A percentile compares a stretch with the other conserved stretches of the same genome.
Conservation (phyloP, 2,329 filamentous ascomycete genomes). For the Colletotrichum sp. region DNA sequence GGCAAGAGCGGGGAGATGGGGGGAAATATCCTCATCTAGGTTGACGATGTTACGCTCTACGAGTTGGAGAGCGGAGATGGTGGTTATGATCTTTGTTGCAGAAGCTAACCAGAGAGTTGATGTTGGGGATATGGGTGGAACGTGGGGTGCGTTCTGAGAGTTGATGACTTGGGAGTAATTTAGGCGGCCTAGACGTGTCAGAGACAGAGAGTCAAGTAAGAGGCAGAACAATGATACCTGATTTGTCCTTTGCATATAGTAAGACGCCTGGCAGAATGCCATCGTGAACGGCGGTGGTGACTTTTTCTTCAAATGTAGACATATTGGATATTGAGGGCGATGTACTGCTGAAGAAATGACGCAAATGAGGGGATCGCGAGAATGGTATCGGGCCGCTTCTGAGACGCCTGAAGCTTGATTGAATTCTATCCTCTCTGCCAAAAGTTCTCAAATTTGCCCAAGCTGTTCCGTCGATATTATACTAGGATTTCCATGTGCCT, state of each 20-base stretch:
- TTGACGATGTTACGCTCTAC: constrained; percentile 53
- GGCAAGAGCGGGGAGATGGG: constrained; percentile 47
- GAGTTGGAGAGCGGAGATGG: constrained; percentile 56
- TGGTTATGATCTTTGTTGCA: constrained; percentile 50
- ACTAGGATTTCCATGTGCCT: background rate
- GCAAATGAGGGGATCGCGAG: background rate
- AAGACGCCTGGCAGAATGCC: background rate
- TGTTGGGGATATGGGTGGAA: background rate
- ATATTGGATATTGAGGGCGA: background rate
- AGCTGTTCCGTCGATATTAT: background rate
- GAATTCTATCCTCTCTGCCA: background rate
- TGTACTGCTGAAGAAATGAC: background rate
- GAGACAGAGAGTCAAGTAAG: background rate
- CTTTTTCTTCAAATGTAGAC: background rate
- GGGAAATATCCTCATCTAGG: constrained; percentile 50
- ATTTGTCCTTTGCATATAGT: constrained; percentile 7
- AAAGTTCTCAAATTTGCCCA: background rate
- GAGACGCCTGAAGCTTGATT: background rate
- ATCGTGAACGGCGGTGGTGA: background rate
- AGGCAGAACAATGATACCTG: background rate
- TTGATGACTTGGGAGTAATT: constrained; percentile 3
- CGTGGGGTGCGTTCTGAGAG: background rate
- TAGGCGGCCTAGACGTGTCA: background rate
- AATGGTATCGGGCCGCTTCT: background rate
- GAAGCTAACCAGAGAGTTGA: constrained; percentile 35